Evolutionary conservation across 139 green algal species (phyloP), one percentile per base, ranked within the genome.

Genomic region (Pleodorina starrii): DNA sequence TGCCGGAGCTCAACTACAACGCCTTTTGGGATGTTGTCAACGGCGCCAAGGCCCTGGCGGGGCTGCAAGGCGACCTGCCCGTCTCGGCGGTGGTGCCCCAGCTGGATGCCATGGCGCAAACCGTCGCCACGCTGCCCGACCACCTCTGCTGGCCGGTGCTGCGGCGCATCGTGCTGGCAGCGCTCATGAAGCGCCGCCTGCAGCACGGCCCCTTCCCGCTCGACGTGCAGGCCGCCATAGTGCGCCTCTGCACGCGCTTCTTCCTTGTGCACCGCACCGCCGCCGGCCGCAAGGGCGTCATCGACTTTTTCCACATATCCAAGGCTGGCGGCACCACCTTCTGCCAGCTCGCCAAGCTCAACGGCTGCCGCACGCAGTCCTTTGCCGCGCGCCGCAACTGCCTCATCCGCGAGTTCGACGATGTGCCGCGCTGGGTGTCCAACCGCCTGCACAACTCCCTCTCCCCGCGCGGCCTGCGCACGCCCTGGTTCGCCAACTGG

Each of bases 341-440:
- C 84, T 89, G 84, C 84, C 84, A 89, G 84, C 71, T 89, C 35
- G 84, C 69, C 48, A 89, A 89, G 69, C 68, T 89, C 12, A 89
- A 89, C 71, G 84, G 84, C 84, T 89, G 84, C 84, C 35, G 50
- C 14, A 89, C 84, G 48, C 72, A 91, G 80, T 87, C 85, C 72
- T 87, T 87, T 54, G 68, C 66, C 1, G 71, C 60, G 9, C 69
- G 78, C 21, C 50, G 88, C 44, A 91, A 91, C 81, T 91, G 88
- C 81, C 88, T 91, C 23, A 78, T 91, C 32, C 69, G 73, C 17
- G 81, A 89, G 46, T 91, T 91, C 35, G 81, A 89, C 36, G 88
- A 91, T 72, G 46, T 86, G 72, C 88, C 88, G 72, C 80, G 79
- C 57, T 91, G 88, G 88, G 81, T 91, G 1, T 85, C 74, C 42